phyloP scores from a whole-genome alignment of 2,329 filamentous ascomycete genomes.

The Arthroderma uncinatum region DNA sequence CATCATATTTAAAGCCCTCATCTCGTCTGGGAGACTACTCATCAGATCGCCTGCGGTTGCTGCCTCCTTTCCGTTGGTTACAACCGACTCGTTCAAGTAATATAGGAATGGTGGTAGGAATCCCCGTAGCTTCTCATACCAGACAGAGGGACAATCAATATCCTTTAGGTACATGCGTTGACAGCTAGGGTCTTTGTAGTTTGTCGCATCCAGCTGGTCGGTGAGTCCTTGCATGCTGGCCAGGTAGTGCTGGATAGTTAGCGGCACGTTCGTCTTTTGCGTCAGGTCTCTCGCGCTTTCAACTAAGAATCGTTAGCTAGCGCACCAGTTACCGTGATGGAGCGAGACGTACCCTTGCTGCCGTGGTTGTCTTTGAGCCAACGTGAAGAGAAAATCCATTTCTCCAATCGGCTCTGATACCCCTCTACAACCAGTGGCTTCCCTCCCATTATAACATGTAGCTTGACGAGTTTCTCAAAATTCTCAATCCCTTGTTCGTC shows the following conservation, averaged over 20 bases:
- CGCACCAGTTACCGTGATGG: neutral
- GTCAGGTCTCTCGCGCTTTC: slow-evolving; percentile 76
- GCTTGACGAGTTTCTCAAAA: slow-evolving; percentile 73
- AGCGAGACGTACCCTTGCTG: slow-evolving; percentile 52
- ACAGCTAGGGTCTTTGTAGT: slow-evolving; percentile 64
- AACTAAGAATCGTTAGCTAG: slow-evolving; percentile 39
- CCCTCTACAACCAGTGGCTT: slow-evolving; percentile 86
- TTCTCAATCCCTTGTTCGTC: slow-evolving; percentile 61
- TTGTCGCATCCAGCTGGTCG: slow-evolving; percentile 65
- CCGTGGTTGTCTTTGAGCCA: slow-evolving; percentile 74
- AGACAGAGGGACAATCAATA: slow-evolving; percentile 83
- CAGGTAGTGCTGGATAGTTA: slow-evolving; percentile 84
- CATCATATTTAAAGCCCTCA: slow-evolving; percentile 95
- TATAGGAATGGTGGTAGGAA: slow-evolving; percentile 72
- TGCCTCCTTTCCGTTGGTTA: slow-evolving; percentile 39
- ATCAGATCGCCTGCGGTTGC: slow-evolving; percentile 72
- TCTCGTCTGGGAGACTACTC: slow-evolving; percentile 74
- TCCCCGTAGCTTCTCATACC: slow-evolving; percentile 67
- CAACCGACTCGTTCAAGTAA: slow-evolving; percentile 76
- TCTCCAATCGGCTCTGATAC: slow-evolving; percentile 65
- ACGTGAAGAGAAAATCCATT: slow-evolving; percentile 62
- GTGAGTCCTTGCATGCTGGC: slow-evolving; percentile 75
- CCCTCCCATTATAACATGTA: slow-evolving; percentile 74
- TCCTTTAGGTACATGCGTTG: slow-evolving; percentile 94
- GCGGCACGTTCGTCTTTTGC: slow-evolving; percentile 60